A percentile compares a stretch with the other conserved stretches of the same genome.
phyloP scores from a whole-genome alignment of 768 basidiomycete species.

The Leccinum boreale region DNA sequence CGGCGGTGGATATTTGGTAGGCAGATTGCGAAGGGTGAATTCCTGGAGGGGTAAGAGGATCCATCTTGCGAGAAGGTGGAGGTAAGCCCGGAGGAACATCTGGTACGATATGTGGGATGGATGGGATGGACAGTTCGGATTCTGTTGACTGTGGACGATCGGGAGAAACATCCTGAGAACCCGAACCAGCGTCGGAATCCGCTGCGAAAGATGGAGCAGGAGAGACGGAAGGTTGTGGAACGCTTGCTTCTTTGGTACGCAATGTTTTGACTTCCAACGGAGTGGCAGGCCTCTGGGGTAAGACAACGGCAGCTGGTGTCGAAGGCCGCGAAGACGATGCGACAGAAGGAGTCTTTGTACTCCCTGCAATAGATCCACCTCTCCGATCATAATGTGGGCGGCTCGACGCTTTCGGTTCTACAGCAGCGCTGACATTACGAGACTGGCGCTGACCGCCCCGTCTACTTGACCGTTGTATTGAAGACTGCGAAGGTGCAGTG shows the following conservation, averaged over 20 bases:
- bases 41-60: conserved; percentile 45
- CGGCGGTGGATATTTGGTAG: conserved; percentile 87
- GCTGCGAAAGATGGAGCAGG: conserved; percentile 48
- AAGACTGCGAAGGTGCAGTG: conserved; percentile 14
- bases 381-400: conserved; percentile 46
- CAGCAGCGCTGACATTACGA: conserved; percentile 36
- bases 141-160: conserved; percentile 40
- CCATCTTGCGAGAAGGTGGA: conserved; percentile 44
- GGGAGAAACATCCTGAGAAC: conserved; percentile 43
- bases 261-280: conserved; percentile 40
- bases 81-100: conserved; percentile 49
- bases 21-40: conserved; percentile 44
- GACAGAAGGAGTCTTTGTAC: conserved; percentile 45
- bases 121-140: conserved; percentile 34
- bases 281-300: conserved; percentile 42
- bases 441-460: conserved; percentile 48
- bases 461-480: conserved; percentile 38
- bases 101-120: conserved; percentile 48
- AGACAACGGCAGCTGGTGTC: conserved; percentile 42
- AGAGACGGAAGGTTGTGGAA: conserved; percentile 37
- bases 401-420: conserved; percentile 34
- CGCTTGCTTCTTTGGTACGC: conserved; percentile 41
- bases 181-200: conserved; percentile 48
- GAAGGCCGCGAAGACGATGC: conserved; percentile 55
- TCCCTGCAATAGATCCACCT: conserved; percentile 27